Evolutionary conservation across 176 grass and related monocot species (phyloP), one percentile per base, ranked within the genome.

Genomic region (Panicum miliaceum): DNA sequence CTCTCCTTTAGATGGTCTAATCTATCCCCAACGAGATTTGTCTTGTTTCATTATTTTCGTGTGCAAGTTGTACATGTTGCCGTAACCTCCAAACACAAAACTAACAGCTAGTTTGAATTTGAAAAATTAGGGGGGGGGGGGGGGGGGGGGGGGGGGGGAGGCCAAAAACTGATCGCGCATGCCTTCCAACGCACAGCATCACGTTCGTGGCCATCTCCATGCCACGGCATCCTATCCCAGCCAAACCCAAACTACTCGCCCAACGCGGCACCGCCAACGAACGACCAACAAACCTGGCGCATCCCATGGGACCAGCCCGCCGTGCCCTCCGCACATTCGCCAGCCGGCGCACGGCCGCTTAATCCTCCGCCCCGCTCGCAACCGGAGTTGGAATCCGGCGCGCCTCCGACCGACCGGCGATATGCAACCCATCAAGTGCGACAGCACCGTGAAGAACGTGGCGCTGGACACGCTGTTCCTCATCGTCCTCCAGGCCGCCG

Each of bases 391-490:
- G 4, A 60, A 18, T 35, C 15, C 70, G 54, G 72, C 77, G 19
- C 45, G 27, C 20, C 27, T 12, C 40, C 76, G 76, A 32, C 29
- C 73, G 32, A 6, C 34, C 52, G 84, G 68, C 66, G 46, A 9
- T 70, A 87, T 88, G 81, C 8, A 45, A 22, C 32, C 65, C 36
- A 1, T 53, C n/a, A 14, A 57, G 20, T 89, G 81, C 75, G 29
- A 61, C 52, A 27, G 29, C 38, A 11, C 68, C 35, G 37, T 84
- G 8, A n/a, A 74, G 75, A 84, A 67, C 87, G 68, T 79, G 81
- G 76, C 87, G 15, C 76, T 89, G 25, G 87, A 89, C 81, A 84
- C 81, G 68, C 81, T 89, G 47, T 84, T 89, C 76, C 87, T 89
- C 68, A 68, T 89, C 81, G 76, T 89, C 68, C 64, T 84, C 68